Base-by-base conservation (phyloP, 2,329 filamentous ascomycete genomes). In the Decorospora gaudefroyi region DNA sequence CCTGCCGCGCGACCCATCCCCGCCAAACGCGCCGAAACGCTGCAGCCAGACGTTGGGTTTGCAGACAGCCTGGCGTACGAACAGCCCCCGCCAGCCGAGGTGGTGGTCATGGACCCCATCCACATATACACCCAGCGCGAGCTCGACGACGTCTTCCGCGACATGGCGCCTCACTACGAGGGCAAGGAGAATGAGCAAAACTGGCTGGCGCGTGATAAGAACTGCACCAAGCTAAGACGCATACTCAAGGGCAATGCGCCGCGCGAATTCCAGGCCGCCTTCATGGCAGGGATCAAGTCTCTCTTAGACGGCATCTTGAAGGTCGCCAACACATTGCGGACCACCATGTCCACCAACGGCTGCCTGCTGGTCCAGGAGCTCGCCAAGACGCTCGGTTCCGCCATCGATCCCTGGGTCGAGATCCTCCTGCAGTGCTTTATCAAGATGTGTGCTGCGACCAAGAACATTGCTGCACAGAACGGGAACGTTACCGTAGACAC, bases 281-380 rank as follows among this genome's bases (percentile, higher is more conserved):
- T 90, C 61, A 66, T 95, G 27, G 71, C 76, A 3, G 83, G 83
- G 13, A 80, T 95, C 48, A 90, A 90, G 57, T 76, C 76, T 26
- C 73, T 95, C 35, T 74, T 96, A 21, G 92, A 96, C 62, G 90
- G 91, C 40, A 91, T 96, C 38, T 79, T 96, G 64, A 96, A 96
- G 68, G 84, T 87, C 2, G 77, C 88, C 26, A 88, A 79, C 61
- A 95, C 92, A 1, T 75, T 97, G 27, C 81, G 92, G 61, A 97
- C 92, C 2, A 97, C 91, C 61, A 76, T 96, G 57, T 92, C 88
- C 7, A 91, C 90, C 51, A 90, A 93, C 61, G 90, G 86, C 7
- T 95, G 90, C 64, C 82, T 82, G 53, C 74, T 95, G 33, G 78
- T 96, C 19, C 91, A 96, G 66, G 92, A 97, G 53, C 76, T 96